These are phyloP conservation scores for Cantharellus cinnabarinus DNA, from an alignment of 768 basidiomycete genomes.

Conservation along the genomic window DNA sequence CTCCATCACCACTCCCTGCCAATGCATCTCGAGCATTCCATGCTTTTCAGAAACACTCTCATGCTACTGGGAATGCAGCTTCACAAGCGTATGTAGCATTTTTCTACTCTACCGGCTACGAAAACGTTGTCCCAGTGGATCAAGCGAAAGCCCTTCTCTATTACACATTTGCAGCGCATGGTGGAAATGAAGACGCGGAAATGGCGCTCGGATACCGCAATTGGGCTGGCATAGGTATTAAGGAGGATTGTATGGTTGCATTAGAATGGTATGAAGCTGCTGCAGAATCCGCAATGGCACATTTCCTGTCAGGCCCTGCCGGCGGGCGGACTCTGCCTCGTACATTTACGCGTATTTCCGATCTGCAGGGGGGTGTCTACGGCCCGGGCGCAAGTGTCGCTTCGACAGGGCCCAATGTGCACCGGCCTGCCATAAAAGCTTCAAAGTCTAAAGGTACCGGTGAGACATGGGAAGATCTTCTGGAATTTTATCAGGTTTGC, in stretches of 20 bases:
- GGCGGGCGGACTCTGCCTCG: slow-evolving; percentile 76
- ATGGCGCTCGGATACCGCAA: slow-evolving; percentile 88
- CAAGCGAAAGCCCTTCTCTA: slow-evolving; percentile 61
- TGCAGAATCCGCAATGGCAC: slow-evolving; percentile 64
- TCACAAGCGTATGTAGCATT: slow-evolving; percentile 77
- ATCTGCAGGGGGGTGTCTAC: slow-evolving; percentile 80
- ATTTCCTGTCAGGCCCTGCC: slow-evolving; percentile 69
- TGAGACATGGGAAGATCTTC: slow-evolving; percentile 82
- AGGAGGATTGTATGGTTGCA: slow-evolving; percentile 68
- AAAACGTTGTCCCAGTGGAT: slow-evolving; percentile 17
- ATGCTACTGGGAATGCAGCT: slow-evolving; percentile 57
- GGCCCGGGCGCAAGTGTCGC: slow-evolving; percentile 89
- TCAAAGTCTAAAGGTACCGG: slow-evolving; percentile 67
- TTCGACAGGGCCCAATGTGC: slow-evolving; percentile 56
- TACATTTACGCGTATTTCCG: slow-evolving; percentile 64
- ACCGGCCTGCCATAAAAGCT: slow-evolving; percentile 63
- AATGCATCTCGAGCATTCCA: slow-evolving; percentile 44
- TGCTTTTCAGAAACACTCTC: slow-evolving; percentile 43
- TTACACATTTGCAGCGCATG: slow-evolving; percentile 84
- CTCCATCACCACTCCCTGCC: slow-evolving; percentile 24
- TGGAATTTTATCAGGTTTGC: slow-evolving; percentile 72
- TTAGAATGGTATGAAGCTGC: slow-evolving; percentile 79
- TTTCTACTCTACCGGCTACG: slow-evolving; percentile 74
- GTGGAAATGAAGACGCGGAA: slow-evolving; percentile 68
- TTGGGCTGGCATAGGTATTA: slow-evolving; percentile 87